phyloP scores from a whole-genome alignment of 1,284 basidiomycete genomes.

The Hypsizygus ulmarius region DNA sequence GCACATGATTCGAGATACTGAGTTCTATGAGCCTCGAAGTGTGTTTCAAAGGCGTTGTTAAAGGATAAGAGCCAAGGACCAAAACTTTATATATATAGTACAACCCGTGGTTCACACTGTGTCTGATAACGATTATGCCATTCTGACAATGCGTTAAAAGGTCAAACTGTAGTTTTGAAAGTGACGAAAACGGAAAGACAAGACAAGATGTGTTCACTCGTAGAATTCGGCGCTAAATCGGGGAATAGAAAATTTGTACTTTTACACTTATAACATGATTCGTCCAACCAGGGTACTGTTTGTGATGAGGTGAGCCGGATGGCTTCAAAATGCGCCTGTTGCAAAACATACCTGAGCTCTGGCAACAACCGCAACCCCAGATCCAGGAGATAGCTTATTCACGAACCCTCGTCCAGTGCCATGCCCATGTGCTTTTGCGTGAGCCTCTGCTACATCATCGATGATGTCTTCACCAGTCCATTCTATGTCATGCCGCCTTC shows the following conservation, averaged over 20 bases:
- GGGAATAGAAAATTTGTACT: constrained; percentile 19
- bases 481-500: constrained; percentile 16
- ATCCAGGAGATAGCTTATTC: constrained; percentile 20
- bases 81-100: too few species aligned
- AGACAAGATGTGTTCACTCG: neutral
- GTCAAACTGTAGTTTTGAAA: too few species aligned
- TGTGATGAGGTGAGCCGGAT: neutral
- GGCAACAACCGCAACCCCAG: constrained; percentile 28
- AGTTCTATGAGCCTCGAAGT: too few species aligned
- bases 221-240: neutral
- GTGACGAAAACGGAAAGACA: too few species aligned
- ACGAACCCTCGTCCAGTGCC: constrained; percentile 25
- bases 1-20: too few species aligned
- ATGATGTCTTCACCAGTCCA: constrained; percentile 17
- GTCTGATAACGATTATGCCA: too few species aligned
- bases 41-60: too few species aligned
- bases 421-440: constrained; percentile 15
- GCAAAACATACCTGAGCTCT: constrained; percentile 24
- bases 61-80: too few species aligned
- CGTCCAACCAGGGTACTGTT: constrained; percentile 29
- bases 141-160: constrained; percentile 7
- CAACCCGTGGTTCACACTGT: too few species aligned
- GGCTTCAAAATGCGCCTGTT: neutral
- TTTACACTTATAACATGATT: constrained; percentile 23
- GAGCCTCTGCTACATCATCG: constrained; percentile 11